phyloP scores from a whole-genome alignment of 2,329 filamentous ascomycete genomes.

The Stemphylium lycopersici region DNA sequence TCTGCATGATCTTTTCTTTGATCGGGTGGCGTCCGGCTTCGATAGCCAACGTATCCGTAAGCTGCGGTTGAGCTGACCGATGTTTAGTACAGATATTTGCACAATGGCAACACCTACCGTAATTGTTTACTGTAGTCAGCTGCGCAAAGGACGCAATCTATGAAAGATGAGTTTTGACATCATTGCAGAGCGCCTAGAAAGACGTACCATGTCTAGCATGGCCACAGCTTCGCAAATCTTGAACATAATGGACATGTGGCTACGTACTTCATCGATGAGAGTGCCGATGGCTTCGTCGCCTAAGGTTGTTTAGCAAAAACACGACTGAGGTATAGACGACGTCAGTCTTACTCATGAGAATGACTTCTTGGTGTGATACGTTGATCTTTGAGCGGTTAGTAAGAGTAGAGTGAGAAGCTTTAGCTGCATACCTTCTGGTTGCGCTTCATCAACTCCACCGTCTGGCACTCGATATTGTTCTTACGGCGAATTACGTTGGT shows the following conservation, averaged over 20 bases:
- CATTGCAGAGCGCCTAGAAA: not conserved
- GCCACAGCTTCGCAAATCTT: constrained; percentile 85
- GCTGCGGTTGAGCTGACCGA: constrained; percentile 65
- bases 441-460: constrained; percentile 79
- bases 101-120: constrained; percentile 46
- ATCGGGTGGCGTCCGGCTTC: constrained; percentile 80
- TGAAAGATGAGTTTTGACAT: constrained; percentile 5
- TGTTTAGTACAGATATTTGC: constrained; percentile 9
- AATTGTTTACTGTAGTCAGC: constrained; percentile 70
- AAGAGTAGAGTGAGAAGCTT: not conserved
- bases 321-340: not conserved
- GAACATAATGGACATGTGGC: constrained; percentile 75
- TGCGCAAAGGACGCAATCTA: constrained; percentile 56
- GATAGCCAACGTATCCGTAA: constrained; percentile 72
- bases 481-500: constrained; percentile 79
- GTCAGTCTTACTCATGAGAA: constrained; percentile 67
- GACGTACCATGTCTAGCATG: constrained; percentile 80
- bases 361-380: constrained; percentile 81
- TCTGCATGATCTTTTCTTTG: constrained; percentile 71
- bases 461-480: constrained; percentile 84
- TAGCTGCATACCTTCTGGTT: constrained; percentile 56
- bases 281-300: constrained; percentile 73
- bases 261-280: constrained; percentile 74
- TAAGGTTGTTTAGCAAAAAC: constrained; percentile 16
- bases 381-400: constrained; percentile 62